Conservation (phyloP, 164 flowering plant species). For the Annona cherimola region DNA sequence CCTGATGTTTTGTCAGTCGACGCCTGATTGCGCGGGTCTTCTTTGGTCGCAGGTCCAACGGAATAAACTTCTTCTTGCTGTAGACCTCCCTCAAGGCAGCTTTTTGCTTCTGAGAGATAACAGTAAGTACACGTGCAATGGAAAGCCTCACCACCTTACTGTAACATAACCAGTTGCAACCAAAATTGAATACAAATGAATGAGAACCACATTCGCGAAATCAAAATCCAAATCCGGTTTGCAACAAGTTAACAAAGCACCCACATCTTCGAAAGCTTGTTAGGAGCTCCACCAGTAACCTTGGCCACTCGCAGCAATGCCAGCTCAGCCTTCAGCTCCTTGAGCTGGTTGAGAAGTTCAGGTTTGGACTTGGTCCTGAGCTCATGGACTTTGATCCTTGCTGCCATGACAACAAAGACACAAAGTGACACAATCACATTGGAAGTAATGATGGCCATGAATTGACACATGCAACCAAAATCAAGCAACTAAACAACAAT, state of each 20-base stretch:
- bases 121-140: constrained; percentile 70
- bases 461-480: too few species aligned
- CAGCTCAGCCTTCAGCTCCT: constrained; percentile 71
- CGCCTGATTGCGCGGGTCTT: constrained; percentile 77
- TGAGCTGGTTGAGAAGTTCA: constrained; percentile 49
- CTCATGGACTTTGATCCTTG: constrained; percentile 77
- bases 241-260: background rate
- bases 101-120: constrained; percentile 79
- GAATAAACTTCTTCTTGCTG: constrained; percentile 69
- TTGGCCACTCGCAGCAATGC: constrained; percentile 71
- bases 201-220: background rate
- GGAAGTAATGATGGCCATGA: too few species aligned
- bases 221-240: background rate
- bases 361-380: constrained; percentile 48
- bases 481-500: too few species aligned
- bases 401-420: constrained; percentile 18
- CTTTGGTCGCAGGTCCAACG: constrained; percentile 82
- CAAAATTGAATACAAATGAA: background rate
- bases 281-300: constrained; percentile 76
- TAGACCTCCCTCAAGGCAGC: constrained; percentile 65
- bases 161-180: constrained; percentile 9
- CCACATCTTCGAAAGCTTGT: constrained; percentile 79
- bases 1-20: constrained; percentile 82
- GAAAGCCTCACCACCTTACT: constrained; percentile 85
- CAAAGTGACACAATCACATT: background rate